These are phyloP conservation scores for Mucor velutinosus DNA, from an alignment of 371 early-diverging fungal genomes.

Conservation along the genomic window DNA sequence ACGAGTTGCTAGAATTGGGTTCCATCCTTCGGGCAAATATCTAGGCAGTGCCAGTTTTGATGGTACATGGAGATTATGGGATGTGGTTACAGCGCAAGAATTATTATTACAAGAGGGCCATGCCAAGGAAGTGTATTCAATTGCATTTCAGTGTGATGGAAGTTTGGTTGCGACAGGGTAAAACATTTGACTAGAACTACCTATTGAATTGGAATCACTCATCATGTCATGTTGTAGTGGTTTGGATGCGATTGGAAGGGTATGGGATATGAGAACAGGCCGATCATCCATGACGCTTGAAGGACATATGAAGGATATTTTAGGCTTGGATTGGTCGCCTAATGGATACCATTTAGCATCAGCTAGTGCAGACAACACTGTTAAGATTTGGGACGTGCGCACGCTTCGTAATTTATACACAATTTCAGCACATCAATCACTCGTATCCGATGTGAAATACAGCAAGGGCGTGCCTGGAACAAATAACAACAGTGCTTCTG, in stretches of 20 bases:
- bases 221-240: constrained; percentile 57
- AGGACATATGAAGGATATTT: constrained; percentile 91
- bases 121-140: constrained; percentile 86
- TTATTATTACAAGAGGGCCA: constrained; percentile 94
- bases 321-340: constrained; percentile 89
- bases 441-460: constrained; percentile 85
- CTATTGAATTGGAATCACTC: background rate
- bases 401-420: constrained; percentile 74
- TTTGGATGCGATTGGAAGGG: constrained; percentile 85
- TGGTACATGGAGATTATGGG: constrained; percentile 96
- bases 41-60: constrained; percentile 91
- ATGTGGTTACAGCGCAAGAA: constrained; percentile 74
- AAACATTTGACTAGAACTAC: background rate
- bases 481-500: constrained; percentile 23
- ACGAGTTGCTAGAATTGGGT: constrained; percentile 86
- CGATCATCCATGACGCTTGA: constrained; percentile 85
- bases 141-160: constrained; percentile 92
- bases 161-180: constrained; percentile 89
- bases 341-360: constrained; percentile 86
- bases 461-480: constrained; percentile 33
- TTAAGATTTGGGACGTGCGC: constrained; percentile 93
- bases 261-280: constrained; percentile 96
- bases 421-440: constrained; percentile 91
- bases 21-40: constrained; percentile 90
- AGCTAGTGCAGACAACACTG: constrained; percentile 81